These are phyloP conservation scores for Psidium guajava DNA, from an alignment of 345 rosid genomes.

Conservation along the genomic window DNA sequence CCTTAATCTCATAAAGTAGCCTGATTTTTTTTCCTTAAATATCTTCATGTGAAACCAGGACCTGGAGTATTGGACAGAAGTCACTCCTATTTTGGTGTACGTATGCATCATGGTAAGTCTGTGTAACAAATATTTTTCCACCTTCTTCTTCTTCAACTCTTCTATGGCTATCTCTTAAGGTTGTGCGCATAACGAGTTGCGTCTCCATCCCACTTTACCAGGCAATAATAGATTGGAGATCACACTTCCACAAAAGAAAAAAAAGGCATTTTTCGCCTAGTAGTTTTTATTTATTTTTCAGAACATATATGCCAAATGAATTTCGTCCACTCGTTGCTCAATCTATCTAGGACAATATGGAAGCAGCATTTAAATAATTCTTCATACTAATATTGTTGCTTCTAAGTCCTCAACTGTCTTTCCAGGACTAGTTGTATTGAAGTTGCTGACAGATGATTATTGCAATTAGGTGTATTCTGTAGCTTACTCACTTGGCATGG, in stretches of 20 bases:
- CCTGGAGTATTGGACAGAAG: background rate
- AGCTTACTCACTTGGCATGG: background rate
- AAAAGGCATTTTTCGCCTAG: no score
- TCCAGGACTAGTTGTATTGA: background rate
- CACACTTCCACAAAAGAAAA: background rate
- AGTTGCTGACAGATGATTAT: background rate
- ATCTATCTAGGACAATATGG: no score
- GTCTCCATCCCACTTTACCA: background rate
- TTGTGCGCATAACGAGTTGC: background rate
- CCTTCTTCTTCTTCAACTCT: background rate
- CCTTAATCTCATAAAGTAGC: background rate
- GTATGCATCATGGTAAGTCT: background rate
- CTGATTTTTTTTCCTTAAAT: background rate
- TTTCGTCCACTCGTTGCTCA: no score
- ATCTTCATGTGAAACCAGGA: background rate
- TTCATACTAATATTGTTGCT: background rate
- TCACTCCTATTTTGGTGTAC: background rate
- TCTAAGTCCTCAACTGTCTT: background rate
- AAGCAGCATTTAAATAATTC: background rate
- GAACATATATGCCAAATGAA: no score
- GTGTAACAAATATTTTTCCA: background rate
- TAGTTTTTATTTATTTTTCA: no score
- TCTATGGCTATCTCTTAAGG: background rate
- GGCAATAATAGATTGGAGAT: background rate
- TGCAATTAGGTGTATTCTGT: conserved; percentile 19